These are phyloP conservation scores for Aspergillus taichungensis DNA, from an alignment of 495 filamentous ascomycete species.

Conservation along the genomic window DNA sequence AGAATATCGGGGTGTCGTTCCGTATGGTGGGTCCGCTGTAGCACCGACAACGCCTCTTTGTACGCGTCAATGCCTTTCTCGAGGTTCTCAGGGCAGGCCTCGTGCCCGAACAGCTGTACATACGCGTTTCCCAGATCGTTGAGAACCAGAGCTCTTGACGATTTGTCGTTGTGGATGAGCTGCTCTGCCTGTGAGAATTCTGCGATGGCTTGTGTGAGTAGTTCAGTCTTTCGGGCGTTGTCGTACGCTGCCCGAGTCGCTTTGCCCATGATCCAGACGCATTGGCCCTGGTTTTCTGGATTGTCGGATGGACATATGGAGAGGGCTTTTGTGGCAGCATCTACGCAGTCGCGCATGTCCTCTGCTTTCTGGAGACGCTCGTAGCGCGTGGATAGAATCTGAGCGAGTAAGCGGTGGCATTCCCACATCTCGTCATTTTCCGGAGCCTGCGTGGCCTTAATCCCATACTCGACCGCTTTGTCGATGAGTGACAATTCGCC, in stretches of 20 bases:
- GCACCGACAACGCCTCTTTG: background rate
- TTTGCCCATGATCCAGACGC: conserved; percentile 1
- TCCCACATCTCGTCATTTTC: background rate
- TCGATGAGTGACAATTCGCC: background rate
- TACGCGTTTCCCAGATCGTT: conserved; percentile 3
- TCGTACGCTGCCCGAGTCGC: background rate
- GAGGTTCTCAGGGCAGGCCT: background rate
- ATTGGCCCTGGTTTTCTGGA: background rate
- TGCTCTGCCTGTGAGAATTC: background rate
- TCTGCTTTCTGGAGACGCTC: background rate
- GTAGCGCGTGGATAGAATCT: background rate
- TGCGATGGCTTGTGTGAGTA: background rate
- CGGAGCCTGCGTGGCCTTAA: background rate
- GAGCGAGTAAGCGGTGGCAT: background rate
- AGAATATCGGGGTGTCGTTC: conserved; percentile 1
- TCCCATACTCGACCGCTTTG: background rate
- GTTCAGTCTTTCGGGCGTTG: background rate
- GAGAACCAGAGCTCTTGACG: background rate
- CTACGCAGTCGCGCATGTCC: background rate
- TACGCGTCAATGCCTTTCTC: conserved; percentile 2
- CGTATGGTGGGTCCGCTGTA: background rate
- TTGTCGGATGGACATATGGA: background rate
- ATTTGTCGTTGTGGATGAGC: background rate
- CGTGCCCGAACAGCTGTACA: background rate
- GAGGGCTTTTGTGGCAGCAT: background rate